phyloP scores from a whole-genome alignment of 164 flowering plant genomes.

The Cinnamomum chago region DNA sequence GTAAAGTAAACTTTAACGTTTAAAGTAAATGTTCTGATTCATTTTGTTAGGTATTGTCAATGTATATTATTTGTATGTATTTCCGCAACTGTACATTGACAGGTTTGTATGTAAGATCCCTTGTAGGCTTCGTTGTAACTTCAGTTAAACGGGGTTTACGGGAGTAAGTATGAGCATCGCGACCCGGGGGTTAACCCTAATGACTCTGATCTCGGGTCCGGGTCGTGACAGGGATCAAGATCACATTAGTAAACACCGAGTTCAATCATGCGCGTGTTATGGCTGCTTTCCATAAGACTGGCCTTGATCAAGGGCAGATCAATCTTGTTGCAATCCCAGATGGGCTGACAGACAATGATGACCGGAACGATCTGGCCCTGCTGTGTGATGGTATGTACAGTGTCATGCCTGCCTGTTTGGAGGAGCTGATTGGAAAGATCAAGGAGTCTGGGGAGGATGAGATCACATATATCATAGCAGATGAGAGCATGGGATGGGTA shows the following conservation, averaged over 20 bases:
- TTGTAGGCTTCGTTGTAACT: too few species aligned
- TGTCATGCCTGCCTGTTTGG: background rate
- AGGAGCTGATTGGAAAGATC: constrained; percentile 13
- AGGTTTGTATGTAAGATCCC: too few species aligned
- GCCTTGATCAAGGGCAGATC: constrained; percentile 1
- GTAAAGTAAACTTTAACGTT: too few species aligned
- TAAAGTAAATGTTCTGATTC: too few species aligned
- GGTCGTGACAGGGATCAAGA: constrained; percentile 27
- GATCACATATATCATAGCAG: constrained; percentile 16
- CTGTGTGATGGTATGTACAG: background rate
- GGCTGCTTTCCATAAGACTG: background rate
- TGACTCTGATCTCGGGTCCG: too few species aligned
- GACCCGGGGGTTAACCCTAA: too few species aligned
- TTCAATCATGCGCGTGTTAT: background rate
- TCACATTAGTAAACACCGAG: constrained; percentile 17
- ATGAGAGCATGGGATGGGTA: constrained; percentile 4
- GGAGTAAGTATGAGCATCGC: too few species aligned
- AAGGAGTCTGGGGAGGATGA: background rate
- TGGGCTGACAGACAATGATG: constrained; percentile 10
- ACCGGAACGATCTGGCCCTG: constrained; percentile 4
- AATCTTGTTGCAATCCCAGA: constrained; percentile 18
- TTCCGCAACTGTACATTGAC: too few species aligned
- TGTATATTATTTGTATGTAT: too few species aligned
- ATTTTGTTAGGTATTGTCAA: too few species aligned
- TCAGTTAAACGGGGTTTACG: too few species aligned